Base-by-base conservation (phyloP, 768 basidiomycete species). In the Boletus edulis region DNA sequence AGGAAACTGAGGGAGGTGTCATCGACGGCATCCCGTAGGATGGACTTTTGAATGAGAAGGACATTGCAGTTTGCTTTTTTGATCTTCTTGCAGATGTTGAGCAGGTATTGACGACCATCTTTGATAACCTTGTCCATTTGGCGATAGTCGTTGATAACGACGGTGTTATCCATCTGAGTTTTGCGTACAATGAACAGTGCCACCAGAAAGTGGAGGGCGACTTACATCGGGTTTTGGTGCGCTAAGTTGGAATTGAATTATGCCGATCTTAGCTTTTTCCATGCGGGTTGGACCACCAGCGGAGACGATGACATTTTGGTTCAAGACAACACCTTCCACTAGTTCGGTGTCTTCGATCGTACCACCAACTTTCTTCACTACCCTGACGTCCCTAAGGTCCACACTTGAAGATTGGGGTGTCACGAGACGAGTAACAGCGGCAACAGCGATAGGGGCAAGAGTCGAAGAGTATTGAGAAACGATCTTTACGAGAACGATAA, bases 61-160 rank as follows among this genome's bases (percentile, higher is more conserved):
- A 98, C 97, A 65, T 98, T 99, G 81, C 97, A 98, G 62, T 95
- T 95, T n/a, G 94, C 87, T 75, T 97, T 98, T 73, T 98, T 99
- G 75, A 99, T 98, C 75, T 94, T 95, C 75, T 98, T 98, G 85
- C 93, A 96, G 51, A 98, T 84, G 71, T 94, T 98, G 66, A 99
- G 85, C 54, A 99, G 82, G 72, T 99, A 98, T 73, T 95, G 92
- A 44, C 97, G 89, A 54, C 96, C 96, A 73, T 99, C 97, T 74
- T 99, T 98, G 75, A 99, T 88, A 55, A 98, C 94, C 72, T 98
- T 97, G 81, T 98, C 97, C 96, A 99, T 98, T 72, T 98, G 97
- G 17, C 97, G 88, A 76, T 99, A 99, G 74, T 99, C 96, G 60
- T 96, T 98, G 63, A 99, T 98, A 49, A 98, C 89, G 42, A 99